Base-by-base conservation (phyloP, 495 filamentous ascomycete genomes). In the Aspergillus conjunctus region DNA sequence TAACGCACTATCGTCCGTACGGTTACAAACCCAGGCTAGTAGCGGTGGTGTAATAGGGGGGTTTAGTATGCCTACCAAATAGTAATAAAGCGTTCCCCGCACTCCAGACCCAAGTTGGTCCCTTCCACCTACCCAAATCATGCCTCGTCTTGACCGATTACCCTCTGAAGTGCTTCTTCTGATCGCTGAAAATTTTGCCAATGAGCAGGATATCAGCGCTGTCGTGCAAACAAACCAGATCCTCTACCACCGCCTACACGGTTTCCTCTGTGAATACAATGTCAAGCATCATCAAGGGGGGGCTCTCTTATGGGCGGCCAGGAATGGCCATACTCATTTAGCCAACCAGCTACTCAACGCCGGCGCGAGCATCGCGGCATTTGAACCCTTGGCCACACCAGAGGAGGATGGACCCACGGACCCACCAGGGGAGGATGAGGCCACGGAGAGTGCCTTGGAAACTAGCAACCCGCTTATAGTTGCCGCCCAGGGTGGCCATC, bases 391-490 rank as follows among this genome's bases (percentile, higher is more conserved):
- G 31, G 12, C 20, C 41, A 8, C 17, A 41, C n/a, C n/a, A n/a
- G 31, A 31, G 26, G 26, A 20, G 7, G 17, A 41, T 54, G 7
- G 11, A 39, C 14, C n/a, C 50, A 14, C 14, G 15, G 3, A 37
- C 8, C 34, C 34, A 3, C n/a, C n/a, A n/a, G n/a, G n/a, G n/a
- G n/a, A n/a, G n/a, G n/a, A n/a, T n/a, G n/a, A n/a, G n/a, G n/a
- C n/a, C n/a, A n/a, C n/a, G n/a, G n/a, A n/a, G n/a, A n/a, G n/a
- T n/a, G n/a, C n/a, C n/a, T n/a, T n/a, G n/a, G 34, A 37, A 37
- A 37, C 34, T 8, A 22, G 17, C 20, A 60, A 60, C 22, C 57
- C 57, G 21, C 57, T 60, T 10, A 20, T 60, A 21, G 20, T 12
- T 10, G 34, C 34, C 12, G 57, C 57, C 11, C 34, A 53, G 18